A percentile compares a stretch with the other conserved stretches of the same genome.
These are phyloP conservation scores for Alnus rubra DNA, from an alignment of 306 rosid species.

Conservation along the genomic window DNA sequence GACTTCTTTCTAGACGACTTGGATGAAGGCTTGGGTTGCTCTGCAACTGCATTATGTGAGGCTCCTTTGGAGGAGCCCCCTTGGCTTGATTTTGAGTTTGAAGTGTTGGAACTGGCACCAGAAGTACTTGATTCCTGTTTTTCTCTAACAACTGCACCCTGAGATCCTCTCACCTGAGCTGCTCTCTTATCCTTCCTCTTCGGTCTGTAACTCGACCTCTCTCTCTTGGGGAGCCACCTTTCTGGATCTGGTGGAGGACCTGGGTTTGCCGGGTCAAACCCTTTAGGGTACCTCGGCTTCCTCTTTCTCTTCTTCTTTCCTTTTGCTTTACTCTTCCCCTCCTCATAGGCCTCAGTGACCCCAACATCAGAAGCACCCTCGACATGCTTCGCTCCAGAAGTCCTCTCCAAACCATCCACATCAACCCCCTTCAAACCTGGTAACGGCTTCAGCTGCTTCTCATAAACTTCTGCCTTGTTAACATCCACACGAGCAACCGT, in stretches of 20 bases:
- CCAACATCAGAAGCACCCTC: slow-evolving; percentile 49
- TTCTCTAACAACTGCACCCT: slow-evolving; percentile 86
- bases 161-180: slow-evolving; percentile 97
- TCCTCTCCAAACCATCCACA: slow-evolving; percentile 82
- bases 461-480: slow-evolving; percentile 84
- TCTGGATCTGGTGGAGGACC: slow-evolving; percentile 99
- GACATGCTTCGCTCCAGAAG: slow-evolving; percentile 78
- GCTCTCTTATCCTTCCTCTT: slow-evolving; percentile 98
- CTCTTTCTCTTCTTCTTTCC: slow-evolving; percentile 93
- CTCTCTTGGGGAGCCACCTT: slow-evolving; percentile 98
- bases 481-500: slow-evolving; percentile 82
- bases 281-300: slow-evolving; percentile 96
- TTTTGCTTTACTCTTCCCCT: slow-evolving; percentile 77
- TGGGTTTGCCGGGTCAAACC: slow-evolving; percentile 91
- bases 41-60: slow-evolving; percentile 50
- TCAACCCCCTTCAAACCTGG: slow-evolving; percentile 81
- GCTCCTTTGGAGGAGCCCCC: slow-evolving; percentile 58
- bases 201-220: slow-evolving; percentile 91
- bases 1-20: slow-evolving; percentile 83
- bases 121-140: slow-evolving; percentile 62
- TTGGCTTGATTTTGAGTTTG: slow-evolving; percentile 69
- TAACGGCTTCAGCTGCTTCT: slow-evolving; percentile 73
- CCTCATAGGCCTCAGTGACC: slow-evolving; percentile 58
- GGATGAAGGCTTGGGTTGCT: slow-evolving; percentile 60
- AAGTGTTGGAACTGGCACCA: slow-evolving; percentile 45